A percentile compares a stretch with the other conserved stretches of the same genome.
Conservation (phyloP, 192 early-diverging fungal genomes). For the Phlyctochytrium arcticum region DNA sequence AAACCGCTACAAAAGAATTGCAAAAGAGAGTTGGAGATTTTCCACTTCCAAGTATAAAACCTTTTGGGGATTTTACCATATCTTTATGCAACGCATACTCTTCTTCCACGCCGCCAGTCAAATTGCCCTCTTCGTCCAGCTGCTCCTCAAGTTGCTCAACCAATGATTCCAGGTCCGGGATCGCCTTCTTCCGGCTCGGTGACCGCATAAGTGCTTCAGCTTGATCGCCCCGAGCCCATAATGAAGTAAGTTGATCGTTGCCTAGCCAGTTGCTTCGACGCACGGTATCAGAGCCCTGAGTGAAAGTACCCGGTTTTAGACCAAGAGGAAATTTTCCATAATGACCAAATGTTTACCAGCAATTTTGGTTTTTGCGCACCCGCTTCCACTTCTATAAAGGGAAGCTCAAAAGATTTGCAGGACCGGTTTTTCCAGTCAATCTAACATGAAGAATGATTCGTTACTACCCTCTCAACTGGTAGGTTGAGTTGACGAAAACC, state of each 20-base stretch:
- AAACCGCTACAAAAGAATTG: slow-evolving; percentile 11
- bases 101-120: slow-evolving; percentile 39
- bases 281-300: slow-evolving; percentile 17
- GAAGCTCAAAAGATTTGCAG: slow-evolving; percentile 69
- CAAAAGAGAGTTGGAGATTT: slow-evolving; percentile 13
- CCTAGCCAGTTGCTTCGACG: slow-evolving; percentile 30
- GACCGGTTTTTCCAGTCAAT: slow-evolving; percentile 76
- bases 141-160: slow-evolving; percentile 42
- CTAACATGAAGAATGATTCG: slow-evolving; percentile 19
- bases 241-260: slow-evolving; percentile 24
- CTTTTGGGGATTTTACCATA: slow-evolving; percentile 25
- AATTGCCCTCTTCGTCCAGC: slow-evolving; percentile 25
- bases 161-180: neutral
- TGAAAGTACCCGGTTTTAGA: neutral
- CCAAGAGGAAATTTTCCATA: neutral
- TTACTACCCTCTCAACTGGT: neutral
- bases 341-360: no score
- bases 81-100: slow-evolving; percentile 30
- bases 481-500: neutral
- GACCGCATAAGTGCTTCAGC: slow-evolving; percentile 14
- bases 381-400: slow-evolving; percentile 38
- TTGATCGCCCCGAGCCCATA: slow-evolving; percentile 29
- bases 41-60: no score
- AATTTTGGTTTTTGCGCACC: slow-evolving; percentile 28
- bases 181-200: neutral